Evolutionary conservation across 129 eudicot species (phyloP), one percentile per base, ranked within the genome.

Genomic region (Cynara cardunculus): DNA sequence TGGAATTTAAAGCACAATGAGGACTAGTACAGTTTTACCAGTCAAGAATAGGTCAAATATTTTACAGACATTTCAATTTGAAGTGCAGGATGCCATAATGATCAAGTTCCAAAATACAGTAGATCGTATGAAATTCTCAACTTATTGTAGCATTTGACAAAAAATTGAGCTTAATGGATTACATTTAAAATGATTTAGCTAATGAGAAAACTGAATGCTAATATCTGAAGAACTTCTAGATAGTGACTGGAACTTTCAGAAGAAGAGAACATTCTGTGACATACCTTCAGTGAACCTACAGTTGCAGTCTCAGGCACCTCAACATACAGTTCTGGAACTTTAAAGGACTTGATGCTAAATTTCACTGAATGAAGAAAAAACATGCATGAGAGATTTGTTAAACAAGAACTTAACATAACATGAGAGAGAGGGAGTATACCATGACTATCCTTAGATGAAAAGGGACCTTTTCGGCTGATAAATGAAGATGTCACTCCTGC

Each of bases 291-390:
- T 61, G 95, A 90, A 81, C 97, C 97, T 71, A 96, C 97, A 27
- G 94, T 96, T 74, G 93, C 90, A 69, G 88, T 91, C 86, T 96
- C 99, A 13, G 99, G 95, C 76, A 92, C 97, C 90, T 96, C 99
- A 69, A 96, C 86, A 71, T 90, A 91, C 76, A 96, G 89, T 88
- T 92, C 99, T 1, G 99, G 99, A 65, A 96, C 97, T 85, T 73
- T 90, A 74, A 96, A 92, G 13, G 99, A 92, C 88, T 96, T 92
- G 28, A 96, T 92, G 91, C 92, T 88, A 25, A 96, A 85, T 83
- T 91, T 89, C 87, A 96, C 98, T 91, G 93, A 80, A 72, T 30
- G n/a, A 32, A 82, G 31, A 85, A 46, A 26, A 70, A 76, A 13
- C 37, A 68, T n/a, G 37, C 37, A 66, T 53, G 18, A 85, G 88